Percentiles rank a stretch among this genome's conserved stretches.
phyloP scores from a whole-genome alignment of 345 rosid species.

The Citrus trifoliata region DNA sequence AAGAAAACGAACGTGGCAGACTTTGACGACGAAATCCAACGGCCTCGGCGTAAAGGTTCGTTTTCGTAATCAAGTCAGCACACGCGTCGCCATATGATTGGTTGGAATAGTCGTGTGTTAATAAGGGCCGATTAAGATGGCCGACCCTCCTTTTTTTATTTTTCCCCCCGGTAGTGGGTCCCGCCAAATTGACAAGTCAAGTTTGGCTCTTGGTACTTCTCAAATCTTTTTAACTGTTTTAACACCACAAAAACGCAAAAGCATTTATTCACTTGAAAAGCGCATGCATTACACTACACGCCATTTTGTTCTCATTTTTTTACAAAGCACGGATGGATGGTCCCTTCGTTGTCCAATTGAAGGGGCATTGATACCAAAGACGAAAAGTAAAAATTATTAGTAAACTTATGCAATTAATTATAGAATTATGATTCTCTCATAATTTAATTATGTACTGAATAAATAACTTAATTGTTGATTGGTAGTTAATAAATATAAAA shows the following conservation, averaged over 20 bases:
- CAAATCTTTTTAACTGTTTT: background rate
- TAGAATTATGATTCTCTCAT: fast-evolving
- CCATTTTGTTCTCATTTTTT: background rate
- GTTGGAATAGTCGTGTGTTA: background rate
- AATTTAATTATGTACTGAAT: fast-evolving
- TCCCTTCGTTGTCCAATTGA: background rate
- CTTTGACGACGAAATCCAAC: background rate
- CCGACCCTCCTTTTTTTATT: background rate
- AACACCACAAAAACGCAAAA: background rate
- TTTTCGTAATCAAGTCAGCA: background rate
- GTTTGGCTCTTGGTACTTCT: background rate
- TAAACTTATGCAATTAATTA: background rate
- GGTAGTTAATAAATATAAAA: too few relatives aligned
- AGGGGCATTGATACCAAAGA: background rate
- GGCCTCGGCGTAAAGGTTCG: background rate
- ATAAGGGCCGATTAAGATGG: background rate
- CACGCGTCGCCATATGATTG: background rate
- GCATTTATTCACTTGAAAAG: background rate
- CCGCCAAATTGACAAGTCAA: background rate
- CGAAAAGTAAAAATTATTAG: too few relatives aligned
- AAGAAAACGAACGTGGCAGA: background rate
- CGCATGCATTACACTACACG: background rate
- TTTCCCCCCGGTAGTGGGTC: background rate
- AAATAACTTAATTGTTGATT: too few relatives aligned
- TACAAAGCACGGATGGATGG: background rate